phyloP scores from a whole-genome alignment of 2,329 filamentous ascomycete species.

The Colletotrichum liaoningense region DNA sequence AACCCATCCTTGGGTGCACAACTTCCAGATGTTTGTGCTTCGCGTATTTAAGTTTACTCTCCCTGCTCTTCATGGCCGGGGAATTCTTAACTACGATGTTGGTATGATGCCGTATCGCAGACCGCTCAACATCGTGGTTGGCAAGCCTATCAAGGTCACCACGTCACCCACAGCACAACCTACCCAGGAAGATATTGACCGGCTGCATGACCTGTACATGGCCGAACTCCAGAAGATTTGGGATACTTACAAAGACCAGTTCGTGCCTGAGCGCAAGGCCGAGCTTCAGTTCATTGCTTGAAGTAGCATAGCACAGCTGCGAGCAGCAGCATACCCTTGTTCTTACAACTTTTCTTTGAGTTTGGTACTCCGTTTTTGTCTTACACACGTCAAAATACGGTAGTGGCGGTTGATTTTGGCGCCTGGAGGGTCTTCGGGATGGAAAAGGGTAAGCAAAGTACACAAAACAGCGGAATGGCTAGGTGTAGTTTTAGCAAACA shows the following conservation, averaged over 20 bases:
- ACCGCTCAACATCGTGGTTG: conserved; percentile 90
- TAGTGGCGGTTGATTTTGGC: background rate
- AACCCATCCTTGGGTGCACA: conserved; percentile 82
- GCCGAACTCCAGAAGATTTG: conserved; percentile 79
- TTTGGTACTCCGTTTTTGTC: conserved; percentile 1
- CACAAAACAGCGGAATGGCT: background rate
- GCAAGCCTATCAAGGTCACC: conserved; percentile 79
- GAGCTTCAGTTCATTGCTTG: conserved; percentile 76
- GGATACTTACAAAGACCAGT: conserved; percentile 82
- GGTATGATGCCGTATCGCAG: conserved; percentile 94
- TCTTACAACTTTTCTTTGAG: background rate
- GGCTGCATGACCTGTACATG: conserved; percentile 83
- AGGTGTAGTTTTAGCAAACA: background rate
- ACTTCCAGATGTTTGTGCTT: conserved; percentile 85
- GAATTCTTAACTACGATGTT: conserved; percentile 97
- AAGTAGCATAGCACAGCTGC: background rate
- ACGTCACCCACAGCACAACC: conserved; percentile 71
- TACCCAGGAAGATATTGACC: conserved; percentile 79
- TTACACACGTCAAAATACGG: background rate
- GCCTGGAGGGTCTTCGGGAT: background rate
- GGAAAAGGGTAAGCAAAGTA: conserved; percentile 3
- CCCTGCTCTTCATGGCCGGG: conserved; percentile 88
- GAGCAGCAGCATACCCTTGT: background rate
- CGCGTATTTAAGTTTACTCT: conserved; percentile 91
- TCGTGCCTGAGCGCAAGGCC: conserved; percentile 70